These are phyloP conservation scores for Acacia acuminata DNA, from an alignment of 306 rosid genomes.

Conservation along the genomic window DNA sequence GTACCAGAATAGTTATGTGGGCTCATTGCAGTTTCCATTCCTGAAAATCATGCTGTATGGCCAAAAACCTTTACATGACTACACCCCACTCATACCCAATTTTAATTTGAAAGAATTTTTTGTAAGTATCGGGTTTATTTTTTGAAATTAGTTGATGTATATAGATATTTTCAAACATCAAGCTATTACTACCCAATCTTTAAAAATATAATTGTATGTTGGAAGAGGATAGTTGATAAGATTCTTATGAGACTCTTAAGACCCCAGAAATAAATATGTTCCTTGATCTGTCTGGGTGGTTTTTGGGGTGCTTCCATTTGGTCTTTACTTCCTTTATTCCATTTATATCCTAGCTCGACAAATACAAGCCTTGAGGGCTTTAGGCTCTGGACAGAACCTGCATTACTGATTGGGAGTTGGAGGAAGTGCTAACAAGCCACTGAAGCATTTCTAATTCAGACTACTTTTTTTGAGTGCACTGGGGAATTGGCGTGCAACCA, in stretches of 20 bases:
- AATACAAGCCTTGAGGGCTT: conserved; percentile 16
- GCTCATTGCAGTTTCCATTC: not conserved
- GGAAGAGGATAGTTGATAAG: not conserved
- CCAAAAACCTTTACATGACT: not conserved
- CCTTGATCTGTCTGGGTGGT: not conserved
- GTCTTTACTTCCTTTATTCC: conserved; percentile 10
- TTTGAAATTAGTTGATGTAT: not conserved
- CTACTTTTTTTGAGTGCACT: not conserved
- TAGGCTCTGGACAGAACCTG: conserved; percentile 17
- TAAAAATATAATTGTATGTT: not conserved
- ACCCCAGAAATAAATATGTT: conserved; percentile 2
- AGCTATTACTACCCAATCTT: not conserved
- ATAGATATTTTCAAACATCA: not conserved
- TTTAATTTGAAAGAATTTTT: not conserved
- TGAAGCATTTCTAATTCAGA: not conserved
- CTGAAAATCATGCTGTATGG: conserved; percentile 18
- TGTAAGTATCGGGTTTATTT: not conserved
- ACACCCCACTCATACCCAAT: not conserved
- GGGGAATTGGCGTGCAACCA: not conserved
- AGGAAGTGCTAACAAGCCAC: conserved; percentile 5
- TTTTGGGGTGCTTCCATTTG: not conserved
- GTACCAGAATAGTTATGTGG: not conserved
- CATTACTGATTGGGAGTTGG: conserved; percentile 5
- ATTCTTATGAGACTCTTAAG: conserved; percentile 4
- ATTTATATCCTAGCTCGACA: conserved; percentile 4